phyloP scores from a whole-genome alignment of 768 basidiomycete genomes.

The Suillus fuscotomentosus region DNA sequence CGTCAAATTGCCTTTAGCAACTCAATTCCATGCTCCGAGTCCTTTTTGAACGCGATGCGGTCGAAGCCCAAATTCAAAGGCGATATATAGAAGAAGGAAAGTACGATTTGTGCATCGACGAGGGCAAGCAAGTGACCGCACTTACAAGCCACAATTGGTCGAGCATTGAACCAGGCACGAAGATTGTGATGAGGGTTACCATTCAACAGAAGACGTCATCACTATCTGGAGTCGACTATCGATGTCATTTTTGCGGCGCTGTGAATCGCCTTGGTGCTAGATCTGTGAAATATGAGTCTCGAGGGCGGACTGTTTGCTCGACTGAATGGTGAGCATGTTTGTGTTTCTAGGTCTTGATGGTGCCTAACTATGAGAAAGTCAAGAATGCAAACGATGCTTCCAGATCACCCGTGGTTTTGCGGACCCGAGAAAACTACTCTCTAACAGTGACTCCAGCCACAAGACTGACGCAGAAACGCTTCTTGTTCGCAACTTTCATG shows the following conservation, averaged over 20 bases:
- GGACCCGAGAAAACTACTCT: too few species aligned
- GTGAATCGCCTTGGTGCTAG: background rate
- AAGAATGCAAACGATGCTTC: slow-evolving; percentile 26
- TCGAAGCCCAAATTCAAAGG: slow-evolving; percentile 14
- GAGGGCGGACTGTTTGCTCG: slow-evolving; percentile 12
- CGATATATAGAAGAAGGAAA: slow-evolving; percentile 23
- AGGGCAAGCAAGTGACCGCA: slow-evolving; percentile 19
- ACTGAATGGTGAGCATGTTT: slow-evolving; percentile 22
- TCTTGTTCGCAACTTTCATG: too few species aligned
- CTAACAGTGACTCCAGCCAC: too few species aligned
- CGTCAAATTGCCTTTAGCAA: background rate
- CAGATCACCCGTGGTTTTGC: slow-evolving; percentile 8
- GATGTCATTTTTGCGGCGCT: slow-evolving; percentile 18
- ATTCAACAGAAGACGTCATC: slow-evolving; percentile 13
- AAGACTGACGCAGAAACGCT: too few species aligned
- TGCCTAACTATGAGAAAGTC: slow-evolving; percentile 12
- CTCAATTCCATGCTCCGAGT: slow-evolving; percentile 14
- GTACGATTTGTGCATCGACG: slow-evolving; percentile 25
- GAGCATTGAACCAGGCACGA: slow-evolving; percentile 22
- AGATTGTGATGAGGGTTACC: slow-evolving; percentile 23
- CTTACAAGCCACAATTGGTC: slow-evolving; percentile 25
- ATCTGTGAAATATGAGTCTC: background rate
- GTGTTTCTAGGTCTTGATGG: background rate
- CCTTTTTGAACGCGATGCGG: slow-evolving; percentile 14
- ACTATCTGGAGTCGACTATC: slow-evolving; percentile 8